Percentiles rank a stretch among this genome's conserved stretches.
These are phyloP conservation scores for Forsythia viridissima DNA, from an alignment of 257 asterid species.

Conservation along the genomic window DNA sequence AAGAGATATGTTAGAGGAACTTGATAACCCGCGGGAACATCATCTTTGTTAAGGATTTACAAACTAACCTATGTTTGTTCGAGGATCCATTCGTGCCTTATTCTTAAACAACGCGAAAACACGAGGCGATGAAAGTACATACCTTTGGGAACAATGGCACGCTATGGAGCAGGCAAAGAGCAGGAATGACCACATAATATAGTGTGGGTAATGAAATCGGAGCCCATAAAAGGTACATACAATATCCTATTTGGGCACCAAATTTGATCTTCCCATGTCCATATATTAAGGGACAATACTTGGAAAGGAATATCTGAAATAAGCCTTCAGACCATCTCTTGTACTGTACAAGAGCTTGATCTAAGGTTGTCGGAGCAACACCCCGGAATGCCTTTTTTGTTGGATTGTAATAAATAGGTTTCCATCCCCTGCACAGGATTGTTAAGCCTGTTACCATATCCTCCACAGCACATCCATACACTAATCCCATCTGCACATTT, in stretches of 20 bases:
- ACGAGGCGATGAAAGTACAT: neutral
- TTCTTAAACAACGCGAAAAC: neutral
- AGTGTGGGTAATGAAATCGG: slow-evolving; percentile 52
- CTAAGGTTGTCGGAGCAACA: slow-evolving; percentile 60
- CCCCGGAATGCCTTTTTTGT: slow-evolving; percentile 59
- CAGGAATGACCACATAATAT: slow-evolving; percentile 42
- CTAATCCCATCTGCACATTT: slow-evolving; percentile 66
- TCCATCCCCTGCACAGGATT: slow-evolving; percentile 91
- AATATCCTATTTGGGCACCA: slow-evolving; percentile 70
- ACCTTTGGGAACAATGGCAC: slow-evolving; percentile 67
- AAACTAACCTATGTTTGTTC: no score
- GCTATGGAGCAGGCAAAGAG: slow-evolving; percentile 45
- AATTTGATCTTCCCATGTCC: slow-evolving; percentile 57
- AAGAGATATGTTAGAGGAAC: neutral
- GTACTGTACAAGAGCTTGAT: slow-evolving; percentile 60
- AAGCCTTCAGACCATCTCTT: slow-evolving; percentile 81
- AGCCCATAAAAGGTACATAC: slow-evolving; percentile 66
- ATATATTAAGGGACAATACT: slow-evolving; percentile 60
- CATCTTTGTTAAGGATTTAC: neutral
- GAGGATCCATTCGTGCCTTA: neutral
- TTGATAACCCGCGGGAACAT: no score
- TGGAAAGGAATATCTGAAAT: slow-evolving; percentile 75
- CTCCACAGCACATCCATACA: slow-evolving; percentile 76
- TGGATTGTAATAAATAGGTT: slow-evolving; percentile 64
- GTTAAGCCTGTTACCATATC: slow-evolving; percentile 78